These are phyloP conservation scores for Gossypium ekmanianum DNA, from an alignment of 345 rosid species.

Conservation along the genomic window DNA sequence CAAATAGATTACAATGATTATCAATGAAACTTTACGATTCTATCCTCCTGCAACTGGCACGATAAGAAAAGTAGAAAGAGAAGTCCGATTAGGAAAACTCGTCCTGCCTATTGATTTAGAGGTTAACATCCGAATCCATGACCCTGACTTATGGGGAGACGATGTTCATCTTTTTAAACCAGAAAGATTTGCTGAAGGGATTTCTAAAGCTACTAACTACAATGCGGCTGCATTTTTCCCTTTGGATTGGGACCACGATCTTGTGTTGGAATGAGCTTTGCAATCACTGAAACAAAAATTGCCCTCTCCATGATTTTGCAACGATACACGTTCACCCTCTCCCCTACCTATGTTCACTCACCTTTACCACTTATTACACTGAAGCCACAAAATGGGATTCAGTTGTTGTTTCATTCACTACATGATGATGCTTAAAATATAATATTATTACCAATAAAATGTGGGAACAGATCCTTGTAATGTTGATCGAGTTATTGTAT, in stretches of 20 bases:
- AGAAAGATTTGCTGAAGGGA: constrained; percentile 39
- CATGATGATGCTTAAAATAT: neutral
- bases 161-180: constrained; percentile 38
- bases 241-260: constrained; percentile 35
- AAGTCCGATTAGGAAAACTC: constrained; percentile 29
- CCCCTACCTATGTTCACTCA: constrained; percentile 7
- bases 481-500: too few species aligned
- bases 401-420: neutral
- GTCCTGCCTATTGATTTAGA: constrained; percentile 24
- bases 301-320: constrained; percentile 22
- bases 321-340: constrained; percentile 2
- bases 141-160: constrained; percentile 39
- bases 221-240: constrained; percentile 33
- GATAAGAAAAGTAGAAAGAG: constrained; percentile 15
- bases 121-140: constrained; percentile 10
- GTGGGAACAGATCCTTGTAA: too few species aligned
- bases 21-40: constrained; percentile 36
- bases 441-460: too few species aligned
- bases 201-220: constrained; percentile 39
- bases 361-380: neutral
- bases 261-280: constrained; percentile 39
- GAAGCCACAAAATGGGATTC: neutral
- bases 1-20: constrained; percentile 28
- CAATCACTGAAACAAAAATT: constrained; percentile 28
- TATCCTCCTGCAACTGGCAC: constrained; percentile 13